phyloP scores from a whole-genome alignment of 441 rosid species.

The Bocquillonia castaneifolia region DNA sequence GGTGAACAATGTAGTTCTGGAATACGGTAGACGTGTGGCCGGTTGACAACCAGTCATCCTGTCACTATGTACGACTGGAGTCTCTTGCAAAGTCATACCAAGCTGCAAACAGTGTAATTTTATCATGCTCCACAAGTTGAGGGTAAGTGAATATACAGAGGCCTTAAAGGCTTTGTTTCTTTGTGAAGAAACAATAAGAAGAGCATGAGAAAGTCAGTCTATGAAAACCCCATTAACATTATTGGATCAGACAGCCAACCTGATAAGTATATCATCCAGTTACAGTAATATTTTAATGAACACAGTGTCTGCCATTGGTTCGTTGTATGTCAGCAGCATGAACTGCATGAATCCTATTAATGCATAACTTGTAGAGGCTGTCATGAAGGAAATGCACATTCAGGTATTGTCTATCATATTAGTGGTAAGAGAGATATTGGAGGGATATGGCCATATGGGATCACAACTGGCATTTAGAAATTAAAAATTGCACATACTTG shows the following conservation, averaged over 20 bases:
- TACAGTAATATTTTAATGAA: not conserved
- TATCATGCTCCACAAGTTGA: not conserved
- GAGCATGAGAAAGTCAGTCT: conserved; percentile 5
- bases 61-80: not conserved
- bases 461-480: not conserved
- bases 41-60: not conserved
- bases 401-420: not conserved
- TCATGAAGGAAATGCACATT: not conserved
- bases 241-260: conserved; percentile 2
- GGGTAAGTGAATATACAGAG: not conserved
- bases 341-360: not conserved
- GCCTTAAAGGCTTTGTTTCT: not conserved
- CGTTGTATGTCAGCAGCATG: not conserved
- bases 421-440: not conserved
- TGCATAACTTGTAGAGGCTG: not conserved
- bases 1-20: not conserved
- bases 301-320: not conserved
- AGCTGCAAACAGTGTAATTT: not conserved
- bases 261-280: not conserved
- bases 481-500: conserved; percentile 10
- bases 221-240: not conserved
- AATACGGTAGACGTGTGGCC: not conserved
- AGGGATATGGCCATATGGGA: not conserved
- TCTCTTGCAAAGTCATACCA: not conserved
- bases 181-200: not conserved